These are phyloP conservation scores for Chenopodium formosanum DNA, from an alignment of 148 eudicot species.

Conservation along the genomic window DNA sequence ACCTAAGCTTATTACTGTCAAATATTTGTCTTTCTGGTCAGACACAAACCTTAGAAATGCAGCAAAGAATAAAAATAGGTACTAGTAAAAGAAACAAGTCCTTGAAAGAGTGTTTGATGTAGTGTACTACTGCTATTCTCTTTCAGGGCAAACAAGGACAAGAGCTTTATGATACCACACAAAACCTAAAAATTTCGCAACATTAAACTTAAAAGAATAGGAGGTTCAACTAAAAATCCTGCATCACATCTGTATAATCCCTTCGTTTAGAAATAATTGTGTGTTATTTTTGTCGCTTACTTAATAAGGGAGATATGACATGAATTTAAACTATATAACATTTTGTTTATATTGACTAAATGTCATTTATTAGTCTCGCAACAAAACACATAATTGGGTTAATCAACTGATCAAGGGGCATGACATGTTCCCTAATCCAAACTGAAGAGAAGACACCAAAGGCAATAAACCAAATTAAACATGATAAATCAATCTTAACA, in stretches of 20 bases:
- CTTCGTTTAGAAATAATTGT: neutral
- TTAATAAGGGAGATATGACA: too few species aligned
- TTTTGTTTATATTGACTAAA: too few species aligned
- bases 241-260: neutral
- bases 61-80: conserved; percentile 2
- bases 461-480: neutral
- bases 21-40: too few species aligned
- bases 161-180: neutral
- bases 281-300: too few species aligned
- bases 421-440: conserved; percentile 5
- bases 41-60: neutral
- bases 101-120: neutral
- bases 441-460: neutral
- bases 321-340: too few species aligned
- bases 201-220: too few species aligned
- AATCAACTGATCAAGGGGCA: neutral
- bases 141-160: neutral
- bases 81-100: neutral
- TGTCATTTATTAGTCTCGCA: too few species aligned
- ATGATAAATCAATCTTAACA: neutral
- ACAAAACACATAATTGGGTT: neutral
- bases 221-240: neutral
- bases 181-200: too few species aligned
- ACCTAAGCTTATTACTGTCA: too few species aligned
- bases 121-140: neutral